These are phyloP conservation scores for Ophiostoma tasmaniense DNA, from an alignment of 2,329 filamentous ascomycete genomes.

Conservation along the genomic window DNA sequence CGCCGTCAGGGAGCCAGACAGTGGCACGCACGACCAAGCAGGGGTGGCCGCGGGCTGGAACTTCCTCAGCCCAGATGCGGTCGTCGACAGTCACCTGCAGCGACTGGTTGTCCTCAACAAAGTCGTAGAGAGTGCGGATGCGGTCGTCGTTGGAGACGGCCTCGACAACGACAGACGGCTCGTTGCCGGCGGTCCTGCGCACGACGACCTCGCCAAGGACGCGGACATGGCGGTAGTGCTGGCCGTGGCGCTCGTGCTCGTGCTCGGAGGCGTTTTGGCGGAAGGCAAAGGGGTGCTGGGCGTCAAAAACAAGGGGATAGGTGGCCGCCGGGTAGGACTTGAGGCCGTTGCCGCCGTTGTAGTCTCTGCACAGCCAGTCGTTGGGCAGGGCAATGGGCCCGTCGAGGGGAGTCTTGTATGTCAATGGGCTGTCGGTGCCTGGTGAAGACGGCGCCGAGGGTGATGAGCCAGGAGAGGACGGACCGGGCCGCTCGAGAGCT, in stretches of 20 bases:
- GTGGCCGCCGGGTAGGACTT: not conserved
- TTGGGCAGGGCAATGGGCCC: constrained; percentile 14
- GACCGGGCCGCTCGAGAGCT: not conserved
- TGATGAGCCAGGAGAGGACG: no score
- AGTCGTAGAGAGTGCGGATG: constrained; percentile 25
- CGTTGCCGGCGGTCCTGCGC: constrained; percentile 24
- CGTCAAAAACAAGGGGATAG: constrained; percentile 30
- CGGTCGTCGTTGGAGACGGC: constrained; percentile 37
- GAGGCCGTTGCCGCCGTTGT: not conserved
- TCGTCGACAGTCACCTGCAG: not conserved
- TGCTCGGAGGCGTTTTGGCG: constrained; percentile 10
- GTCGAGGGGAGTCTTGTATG: constrained; percentile 9
- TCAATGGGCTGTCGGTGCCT: no score
- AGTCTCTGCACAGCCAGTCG: not conserved
- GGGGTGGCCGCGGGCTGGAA: constrained; percentile 25
- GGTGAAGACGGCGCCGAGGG: no score
- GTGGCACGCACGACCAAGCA: constrained; percentile 43
- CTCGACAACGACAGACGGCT: constrained; percentile 36
- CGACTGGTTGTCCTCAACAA: constrained; percentile 29
- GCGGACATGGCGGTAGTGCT: constrained; percentile 26
- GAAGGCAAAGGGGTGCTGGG: constrained; percentile 13
- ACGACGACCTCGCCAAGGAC: constrained; percentile 40
- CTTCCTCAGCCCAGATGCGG: constrained; percentile 6
- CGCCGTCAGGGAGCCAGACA: constrained; percentile 35
- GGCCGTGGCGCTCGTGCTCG: not conserved